Base-by-base conservation (phyloP, 768 basidiomycete species). In the Holtermannia corniformis region DNA sequence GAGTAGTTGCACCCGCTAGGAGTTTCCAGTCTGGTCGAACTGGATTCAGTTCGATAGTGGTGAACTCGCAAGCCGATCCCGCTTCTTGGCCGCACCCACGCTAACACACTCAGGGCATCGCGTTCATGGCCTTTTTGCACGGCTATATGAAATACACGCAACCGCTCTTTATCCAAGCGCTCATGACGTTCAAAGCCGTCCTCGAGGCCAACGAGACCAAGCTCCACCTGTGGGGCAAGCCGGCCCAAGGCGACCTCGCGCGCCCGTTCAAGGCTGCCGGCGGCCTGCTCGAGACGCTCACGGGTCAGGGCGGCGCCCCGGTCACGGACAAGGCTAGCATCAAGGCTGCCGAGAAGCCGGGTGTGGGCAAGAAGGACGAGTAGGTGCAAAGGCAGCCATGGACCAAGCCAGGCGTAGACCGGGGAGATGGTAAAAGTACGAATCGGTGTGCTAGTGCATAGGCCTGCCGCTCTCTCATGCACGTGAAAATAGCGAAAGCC, bases 111-210 rank as follows among this genome's bases (percentile, higher is more conserved):
- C 47, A 66, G 73, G 84, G 85, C 58, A 72, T 89, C 64, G 84
- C 82, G 47, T 87, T 89, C 84, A 91, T 92, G 86, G 78, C 67
- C 54, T 84, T 91, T 78, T 82, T 96, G 77, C 93, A 99, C 76
- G 56, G 85, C 49, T 97, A 96, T 80, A 77, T 97, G 76, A 82
- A 86, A 71, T 96, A 87, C 80, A 92, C 90, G 5, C 92, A 93
- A 68, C 93, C 93, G 5, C 81, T 97, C 60, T 93, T 96, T 75
- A 85, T 96, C 60, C 93, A 96, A 72, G 81, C 81, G 12, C 79
- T 99, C 61, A 95, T 93, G 89, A 87, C 87, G n/a, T 52, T 95
- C 66, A 97, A 99, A 78, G 80, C 78, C 42, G 72, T 92, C 24
- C 87, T 85, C 72, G 92, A 96, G 65, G 63, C 62, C 51, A 72